phyloP scores from a whole-genome alignment of 805 yeast genomes.

The Ogataea pignaliae region DNA sequence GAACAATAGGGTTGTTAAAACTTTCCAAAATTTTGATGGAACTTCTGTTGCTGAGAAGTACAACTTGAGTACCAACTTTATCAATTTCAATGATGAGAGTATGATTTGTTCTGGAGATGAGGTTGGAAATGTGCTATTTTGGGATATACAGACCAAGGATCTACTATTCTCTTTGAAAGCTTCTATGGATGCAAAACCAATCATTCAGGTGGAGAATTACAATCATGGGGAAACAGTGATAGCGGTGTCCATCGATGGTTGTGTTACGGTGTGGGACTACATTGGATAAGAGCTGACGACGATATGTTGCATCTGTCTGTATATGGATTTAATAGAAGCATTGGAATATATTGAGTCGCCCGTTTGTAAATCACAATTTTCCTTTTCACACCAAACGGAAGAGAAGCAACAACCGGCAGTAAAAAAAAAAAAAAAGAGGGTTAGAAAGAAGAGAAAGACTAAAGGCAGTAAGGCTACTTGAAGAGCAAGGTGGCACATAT shows the following conservation, averaged over 20 bases:
- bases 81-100: constrained; percentile 33
- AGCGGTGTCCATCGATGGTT: constrained; percentile 29
- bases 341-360: no score
- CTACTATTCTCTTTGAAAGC: constrained; percentile 30
- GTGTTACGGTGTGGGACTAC: constrained; percentile 23
- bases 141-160: constrained; percentile 64
- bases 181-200: constrained; percentile 17
- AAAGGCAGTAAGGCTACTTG: no score
- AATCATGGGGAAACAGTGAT: constrained; percentile 36
- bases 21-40: constrained; percentile 32
- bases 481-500: no score
- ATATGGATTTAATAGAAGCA: no score
- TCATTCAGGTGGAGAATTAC: constrained; percentile 38
- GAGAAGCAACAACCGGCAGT: no score
- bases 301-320: neutral
- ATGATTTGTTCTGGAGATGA: constrained; percentile 64
- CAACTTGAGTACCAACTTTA: constrained; percentile 49
- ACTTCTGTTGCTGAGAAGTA: constrained; percentile 45
- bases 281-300: neutral
- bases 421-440: no score
- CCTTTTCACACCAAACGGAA: no score
- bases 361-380: no score
- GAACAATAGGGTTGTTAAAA: constrained; percentile 74
- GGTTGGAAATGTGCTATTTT: constrained; percentile 45
- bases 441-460: no score